These are phyloP conservation scores for Megacollybia marginata DNA, from an alignment of 768 basidiomycete genomes.

Conservation along the genomic window DNA sequence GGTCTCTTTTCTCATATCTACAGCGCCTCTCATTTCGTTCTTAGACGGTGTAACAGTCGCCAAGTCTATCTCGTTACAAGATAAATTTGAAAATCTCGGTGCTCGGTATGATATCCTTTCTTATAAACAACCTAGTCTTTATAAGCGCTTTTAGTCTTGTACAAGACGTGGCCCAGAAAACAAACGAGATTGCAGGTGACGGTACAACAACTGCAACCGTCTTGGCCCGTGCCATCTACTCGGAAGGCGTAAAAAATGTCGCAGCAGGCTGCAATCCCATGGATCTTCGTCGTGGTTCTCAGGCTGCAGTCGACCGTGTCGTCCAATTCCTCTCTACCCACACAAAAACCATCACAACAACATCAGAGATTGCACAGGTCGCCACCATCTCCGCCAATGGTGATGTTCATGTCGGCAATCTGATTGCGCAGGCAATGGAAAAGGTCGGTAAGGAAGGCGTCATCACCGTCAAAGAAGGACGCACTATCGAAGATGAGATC, in stretches of 20 bases:
- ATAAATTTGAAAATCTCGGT: constrained; percentile 99
- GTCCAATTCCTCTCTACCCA: constrained; percentile 84
- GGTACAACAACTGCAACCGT: constrained; percentile 98
- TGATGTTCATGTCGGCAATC: constrained; percentile 83
- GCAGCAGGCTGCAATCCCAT: constrained; percentile 99
- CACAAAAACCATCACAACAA: constrained; percentile 92
- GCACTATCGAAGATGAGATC: constrained; percentile 97
- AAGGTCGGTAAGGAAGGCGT: constrained; percentile 99
- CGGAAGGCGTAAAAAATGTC: constrained; percentile 98
- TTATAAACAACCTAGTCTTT: not conserved
- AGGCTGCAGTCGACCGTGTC: constrained; percentile 94
- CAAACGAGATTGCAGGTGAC: constrained; percentile 95
- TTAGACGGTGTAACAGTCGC: constrained; percentile 96
- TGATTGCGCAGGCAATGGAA: constrained; percentile 99
- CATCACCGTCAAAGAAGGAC: constrained; percentile 98
- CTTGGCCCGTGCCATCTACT: constrained; percentile 93
- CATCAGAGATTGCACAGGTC: constrained; percentile 96
- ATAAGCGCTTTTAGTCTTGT: constrained; percentile 53
- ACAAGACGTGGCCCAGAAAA: constrained; percentile 94
- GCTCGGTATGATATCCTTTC: constrained; percentile 68
- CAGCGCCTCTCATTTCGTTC: constrained; percentile 5
- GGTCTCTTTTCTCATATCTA: not conserved
- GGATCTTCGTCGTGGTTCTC: constrained; percentile 97
- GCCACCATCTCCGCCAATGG: constrained; percentile 88
- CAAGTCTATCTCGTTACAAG: constrained; percentile 88